Conservation (phyloP, 192 early-diverging fungal genomes). For the Phlyctochytrium arcticum region DNA sequence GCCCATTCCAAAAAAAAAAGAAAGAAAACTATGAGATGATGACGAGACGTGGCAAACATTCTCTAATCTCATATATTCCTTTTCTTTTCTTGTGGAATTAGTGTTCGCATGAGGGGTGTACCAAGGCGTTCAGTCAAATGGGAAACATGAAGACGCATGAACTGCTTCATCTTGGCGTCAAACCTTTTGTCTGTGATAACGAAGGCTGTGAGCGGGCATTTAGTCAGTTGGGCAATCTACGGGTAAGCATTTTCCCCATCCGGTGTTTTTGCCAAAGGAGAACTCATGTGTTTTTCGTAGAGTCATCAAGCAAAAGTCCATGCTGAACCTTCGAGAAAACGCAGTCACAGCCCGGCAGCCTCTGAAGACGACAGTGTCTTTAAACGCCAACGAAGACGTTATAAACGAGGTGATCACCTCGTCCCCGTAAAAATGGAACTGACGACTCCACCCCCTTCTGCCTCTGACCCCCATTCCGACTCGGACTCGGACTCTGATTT, state of each 20-base stretch:
- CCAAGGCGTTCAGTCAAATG: constrained; percentile 75
- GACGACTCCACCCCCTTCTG: not conserved
- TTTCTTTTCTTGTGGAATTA: constrained; percentile 2
- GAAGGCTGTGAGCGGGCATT: constrained; percentile 67
- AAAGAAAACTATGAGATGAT: not conserved
- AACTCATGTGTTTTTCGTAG: not conserved
- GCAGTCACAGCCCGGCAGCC: not conserved
- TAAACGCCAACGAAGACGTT: not conserved
- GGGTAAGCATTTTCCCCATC: constrained; percentile 21
- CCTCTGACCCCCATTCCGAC: not conserved
- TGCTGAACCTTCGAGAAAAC: constrained; percentile 5
- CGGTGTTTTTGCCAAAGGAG: not conserved
- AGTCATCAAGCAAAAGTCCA: constrained; percentile 21
- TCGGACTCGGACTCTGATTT: not conserved
- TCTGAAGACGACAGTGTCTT: constrained; percentile 4
- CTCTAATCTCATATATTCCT: too few relatives aligned
- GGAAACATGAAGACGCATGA: constrained; percentile 82
- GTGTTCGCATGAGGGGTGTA: constrained; percentile 64
- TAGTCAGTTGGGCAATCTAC: constrained; percentile 64
- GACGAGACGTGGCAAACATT: not conserved
- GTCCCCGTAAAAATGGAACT: too few relatives aligned
- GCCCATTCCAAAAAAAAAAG: not conserved
- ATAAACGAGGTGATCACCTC: too few relatives aligned
- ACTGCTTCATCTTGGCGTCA: constrained; percentile 70
- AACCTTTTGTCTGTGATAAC: constrained; percentile 68